Base-by-base conservation (phyloP, 441 rosid genomes). In the Corymbia citriodora region DNA sequence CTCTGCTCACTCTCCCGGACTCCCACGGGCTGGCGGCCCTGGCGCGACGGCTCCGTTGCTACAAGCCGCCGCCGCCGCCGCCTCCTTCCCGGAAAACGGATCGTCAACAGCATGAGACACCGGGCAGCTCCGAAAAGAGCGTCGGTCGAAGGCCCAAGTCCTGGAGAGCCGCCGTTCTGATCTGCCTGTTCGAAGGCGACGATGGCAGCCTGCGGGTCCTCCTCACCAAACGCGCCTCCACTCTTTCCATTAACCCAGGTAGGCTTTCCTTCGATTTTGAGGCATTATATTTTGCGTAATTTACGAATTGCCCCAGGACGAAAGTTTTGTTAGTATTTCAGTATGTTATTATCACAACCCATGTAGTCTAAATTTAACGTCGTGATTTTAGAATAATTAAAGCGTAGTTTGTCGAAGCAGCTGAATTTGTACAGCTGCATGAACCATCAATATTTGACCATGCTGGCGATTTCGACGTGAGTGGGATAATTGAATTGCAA, bases 141-240 rank as follows among this genome's bases (percentile, higher is more conserved):
- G n/a, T 1, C 2, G 9, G 83, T 23, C 83, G 3, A 0, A 21
- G n/a, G 83, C 16, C 83, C 50, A 21, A 40, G 8, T 45, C 87
- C 89, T 70, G 25, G 54, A 91, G 91, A 93, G 95, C 98, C 10
- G 96, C 97, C 52, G 97, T 96, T 86, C 94, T 96, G 48, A 90
- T 96, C 57, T 96, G 97, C 92, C 90, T 97, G 55, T 96, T 96
- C 89, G 90, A 93, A 93, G 99, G 96, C 82, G 91, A 90, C 74
- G 89, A 87, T 45, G 94, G 92, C 57, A 95, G 94, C 55, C 92
- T 95, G 55, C 97, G 95, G 16, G 96, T 95, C 59, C 90, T 95
- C 90, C 96, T 96, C 93, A 94, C 98, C 88, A 95, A 96, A 87
- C 95, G 97, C 19, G 94, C 97, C 23, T 93, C 96, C 23, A 92